Evolutionary conservation across 2,329 filamentous ascomycete genomes (phyloP).

Genomic region (Fusarium chlamydosporum): DNA sequence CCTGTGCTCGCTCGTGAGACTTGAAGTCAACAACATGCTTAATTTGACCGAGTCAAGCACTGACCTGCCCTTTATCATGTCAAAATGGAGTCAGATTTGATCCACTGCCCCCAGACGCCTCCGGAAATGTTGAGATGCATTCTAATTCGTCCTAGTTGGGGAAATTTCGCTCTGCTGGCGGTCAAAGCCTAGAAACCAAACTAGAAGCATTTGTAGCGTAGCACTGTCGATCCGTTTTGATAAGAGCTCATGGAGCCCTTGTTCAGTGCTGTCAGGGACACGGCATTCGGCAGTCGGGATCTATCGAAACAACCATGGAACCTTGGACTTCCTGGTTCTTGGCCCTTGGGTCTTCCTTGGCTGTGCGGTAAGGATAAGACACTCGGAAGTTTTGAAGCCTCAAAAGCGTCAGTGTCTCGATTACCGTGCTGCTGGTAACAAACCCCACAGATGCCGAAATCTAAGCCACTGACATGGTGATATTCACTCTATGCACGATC

Average conservation of each 20-base stretch:
- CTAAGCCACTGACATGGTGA: not conserved
- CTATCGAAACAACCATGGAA: slow-evolving; percentile 11
- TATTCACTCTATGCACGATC: not conserved
- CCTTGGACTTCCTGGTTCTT: slow-evolving; percentile 6
- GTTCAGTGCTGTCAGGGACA: slow-evolving; percentile 27
- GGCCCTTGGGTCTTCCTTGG: not conserved
- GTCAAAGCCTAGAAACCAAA: slow-evolving; percentile 31
- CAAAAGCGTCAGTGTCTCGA: not conserved
- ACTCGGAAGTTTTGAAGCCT: not conserved
- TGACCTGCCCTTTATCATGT: slow-evolving; percentile 27
- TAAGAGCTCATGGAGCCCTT: slow-evolving; percentile 29
- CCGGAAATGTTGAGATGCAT: slow-evolving; percentile 37
- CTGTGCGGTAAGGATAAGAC: slow-evolving; percentile 11
- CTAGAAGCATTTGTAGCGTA: slow-evolving; percentile 30
- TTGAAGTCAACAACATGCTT: not conserved
- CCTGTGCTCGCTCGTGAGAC: not conserved
- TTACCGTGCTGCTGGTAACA: not conserved
- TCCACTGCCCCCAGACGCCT: slow-evolving; percentile 28
- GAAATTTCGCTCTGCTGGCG: slow-evolving; percentile 11
- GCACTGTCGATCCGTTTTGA: slow-evolving; percentile 29
- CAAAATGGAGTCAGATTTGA: slow-evolving; percentile 23
- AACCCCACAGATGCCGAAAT: not conserved
- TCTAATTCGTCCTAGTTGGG: slow-evolving; percentile 27
- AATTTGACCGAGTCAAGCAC: slow-evolving; percentile 23
- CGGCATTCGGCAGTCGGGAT: slow-evolving; percentile 37